Percentiles rank a stretch among this genome's conserved stretches.
Conservation (phyloP, 2,329 filamentous ascomycete species). For the Zasmidium citrigriseum region DNA sequence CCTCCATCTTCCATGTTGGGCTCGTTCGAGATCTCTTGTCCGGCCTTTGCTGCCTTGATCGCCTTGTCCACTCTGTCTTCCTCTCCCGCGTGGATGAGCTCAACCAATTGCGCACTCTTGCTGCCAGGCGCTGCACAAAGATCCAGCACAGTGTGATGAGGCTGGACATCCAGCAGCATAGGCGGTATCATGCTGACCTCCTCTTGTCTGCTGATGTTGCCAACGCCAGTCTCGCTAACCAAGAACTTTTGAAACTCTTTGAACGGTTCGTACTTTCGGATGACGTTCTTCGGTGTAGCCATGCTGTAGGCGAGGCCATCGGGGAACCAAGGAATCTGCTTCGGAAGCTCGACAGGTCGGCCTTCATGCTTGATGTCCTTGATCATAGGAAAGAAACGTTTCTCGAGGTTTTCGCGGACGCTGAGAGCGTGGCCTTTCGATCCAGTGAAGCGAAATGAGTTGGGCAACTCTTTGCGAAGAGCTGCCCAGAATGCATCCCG, state of each 20-base stretch:
- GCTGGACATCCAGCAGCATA: conserved; percentile 84
- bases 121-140: conserved; percentile 96
- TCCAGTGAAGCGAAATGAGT: conserved; percentile 96
- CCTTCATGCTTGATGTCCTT: conserved; percentile 82
- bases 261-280: conserved; percentile 92
- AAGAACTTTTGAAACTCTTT: conserved; percentile 96
- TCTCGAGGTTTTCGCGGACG: conserved; percentile 84
- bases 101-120: conserved; percentile 92
- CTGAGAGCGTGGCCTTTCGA: conserved; percentile 93
- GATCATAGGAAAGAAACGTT: conserved; percentile 88
- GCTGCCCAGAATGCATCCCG: conserved; percentile 80
- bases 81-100: conserved; percentile 91
- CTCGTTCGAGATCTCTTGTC: conserved; percentile 35
- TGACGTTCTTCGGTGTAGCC: conserved; percentile 95
- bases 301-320: conserved; percentile 95
- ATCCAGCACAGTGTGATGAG: conserved; percentile 90
- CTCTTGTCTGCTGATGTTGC: conserved; percentile 96
- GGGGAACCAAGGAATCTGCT: conserved; percentile 86
- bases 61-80: conserved; percentile 79
- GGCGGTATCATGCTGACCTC: conserved; percentile 99
- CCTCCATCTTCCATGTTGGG: conserved; percentile 71
- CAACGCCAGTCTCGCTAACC: conserved; percentile 93
- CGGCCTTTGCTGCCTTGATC: conserved; percentile 60
- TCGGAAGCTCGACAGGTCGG: conserved; percentile 76
- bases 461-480: conserved; percentile 82